Evolutionary conservation across 768 basidiomycete species (phyloP).

Genomic region (Coprinellus aureogranulatus): DNA sequence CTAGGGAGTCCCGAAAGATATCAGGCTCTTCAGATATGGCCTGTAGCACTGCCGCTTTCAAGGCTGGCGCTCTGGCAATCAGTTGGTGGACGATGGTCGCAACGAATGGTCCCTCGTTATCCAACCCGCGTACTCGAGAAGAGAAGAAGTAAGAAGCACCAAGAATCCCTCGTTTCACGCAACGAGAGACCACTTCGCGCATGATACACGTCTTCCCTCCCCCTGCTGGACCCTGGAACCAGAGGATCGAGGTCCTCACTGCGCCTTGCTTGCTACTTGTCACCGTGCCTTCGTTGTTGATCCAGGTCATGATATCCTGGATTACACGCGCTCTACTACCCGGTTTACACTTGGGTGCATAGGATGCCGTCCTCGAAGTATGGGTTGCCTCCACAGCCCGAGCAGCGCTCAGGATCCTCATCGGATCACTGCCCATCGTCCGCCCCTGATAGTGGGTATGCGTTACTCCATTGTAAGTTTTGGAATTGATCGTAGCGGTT

Average conservation of each 20-base stretch:
- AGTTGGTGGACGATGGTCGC: slow-evolving; percentile 8
- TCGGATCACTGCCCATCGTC: no score
- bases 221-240: slow-evolving; percentile 8
- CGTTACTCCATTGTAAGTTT: no score
- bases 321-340: neutral
- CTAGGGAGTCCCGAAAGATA: slow-evolving; percentile 3
- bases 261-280: no score
- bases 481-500: no score
- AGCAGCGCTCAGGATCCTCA: neutral
- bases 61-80: neutral
- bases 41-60: neutral
- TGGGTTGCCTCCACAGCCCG: slow-evolving; percentile 6
- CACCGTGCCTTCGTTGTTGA: neutral
- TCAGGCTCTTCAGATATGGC: neutral
- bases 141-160: slow-evolving; percentile 11
- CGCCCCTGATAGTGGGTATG: no score
- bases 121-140: neutral
- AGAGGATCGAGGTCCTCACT: neutral
- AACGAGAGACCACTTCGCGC: neutral
- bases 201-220: slow-evolving; percentile 11
- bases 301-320: neutral
- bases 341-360: slow-evolving; percentile 5
- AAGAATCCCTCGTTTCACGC: neutral
- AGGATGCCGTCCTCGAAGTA: neutral
- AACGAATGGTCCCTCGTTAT: slow-evolving; percentile 1